These are phyloP conservation scores for Zoysia japonica DNA, from an alignment of 176 grass and related monocot genomes.

Conservation along the genomic window DNA sequence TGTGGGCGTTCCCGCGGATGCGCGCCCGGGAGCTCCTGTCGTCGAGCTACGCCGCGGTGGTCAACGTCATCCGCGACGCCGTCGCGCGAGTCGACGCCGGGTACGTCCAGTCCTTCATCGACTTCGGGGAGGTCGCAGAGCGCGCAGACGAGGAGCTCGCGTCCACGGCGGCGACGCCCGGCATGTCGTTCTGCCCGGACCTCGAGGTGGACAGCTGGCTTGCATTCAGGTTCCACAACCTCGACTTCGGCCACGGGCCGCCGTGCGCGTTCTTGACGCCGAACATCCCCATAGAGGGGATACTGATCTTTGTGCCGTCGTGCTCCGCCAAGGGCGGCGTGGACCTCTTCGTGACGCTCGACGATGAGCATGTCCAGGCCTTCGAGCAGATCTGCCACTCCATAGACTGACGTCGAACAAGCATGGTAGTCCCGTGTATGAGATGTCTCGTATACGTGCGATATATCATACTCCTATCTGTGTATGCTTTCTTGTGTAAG, in stretches of 20 bases:
- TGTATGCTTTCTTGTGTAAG: too few species aligned
- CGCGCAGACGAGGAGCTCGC: slow-evolving; percentile 12
- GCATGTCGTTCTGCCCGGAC: slow-evolving; percentile 33
- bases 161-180: slow-evolving; percentile 17
- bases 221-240: slow-evolving; percentile 40
- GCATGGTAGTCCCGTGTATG: too few species aligned
- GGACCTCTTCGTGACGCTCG: slow-evolving; percentile 27
- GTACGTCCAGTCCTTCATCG: slow-evolving; percentile 53
- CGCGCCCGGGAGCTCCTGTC: slow-evolving; percentile 19
- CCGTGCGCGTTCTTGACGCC: slow-evolving; percentile 39
- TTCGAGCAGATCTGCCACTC: slow-evolving; percentile 41
- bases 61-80: slow-evolving; percentile 32
- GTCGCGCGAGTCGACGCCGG: slow-evolving; percentile 26
- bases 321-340: slow-evolving; percentile 26
- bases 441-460: too few species aligned
- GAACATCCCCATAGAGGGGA: slow-evolving; percentile 27
- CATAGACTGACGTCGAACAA: slow-evolving; percentile 3
- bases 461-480: too few species aligned
- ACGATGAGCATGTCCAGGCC: not conserved
- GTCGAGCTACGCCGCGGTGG: slow-evolving; percentile 5
- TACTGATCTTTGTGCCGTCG: slow-evolving; percentile 34
- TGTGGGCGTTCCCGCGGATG: slow-evolving; percentile 46
- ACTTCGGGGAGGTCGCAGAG: slow-evolving; percentile 22
- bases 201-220: slow-evolving; percentile 59
- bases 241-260: slow-evolving; percentile 45